Conservation (phyloP, 306 rosid species). For the Arachis hypogaea region DNA sequence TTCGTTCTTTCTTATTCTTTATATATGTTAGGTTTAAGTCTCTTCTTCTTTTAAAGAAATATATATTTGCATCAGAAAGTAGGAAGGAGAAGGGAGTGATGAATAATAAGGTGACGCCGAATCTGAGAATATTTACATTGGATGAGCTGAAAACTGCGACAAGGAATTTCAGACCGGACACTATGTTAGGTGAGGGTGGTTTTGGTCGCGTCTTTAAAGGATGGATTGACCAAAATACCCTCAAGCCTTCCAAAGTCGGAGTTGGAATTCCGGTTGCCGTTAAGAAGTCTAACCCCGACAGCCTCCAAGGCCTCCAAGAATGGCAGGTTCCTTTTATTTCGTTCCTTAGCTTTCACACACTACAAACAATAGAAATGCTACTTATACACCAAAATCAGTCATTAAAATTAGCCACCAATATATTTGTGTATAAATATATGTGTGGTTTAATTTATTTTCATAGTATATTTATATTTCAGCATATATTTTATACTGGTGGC, state of each 20-base stretch:
- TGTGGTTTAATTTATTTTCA: too few species aligned
- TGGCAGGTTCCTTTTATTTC: conserved; percentile 61
- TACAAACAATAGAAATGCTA: background rate
- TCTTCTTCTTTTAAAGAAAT: too few species aligned
- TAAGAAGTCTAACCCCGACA: conserved; percentile 71
- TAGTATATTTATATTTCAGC: too few species aligned
- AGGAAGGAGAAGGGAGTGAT: background rate
- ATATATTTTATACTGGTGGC: too few species aligned
- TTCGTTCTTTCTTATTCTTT: too few species aligned
- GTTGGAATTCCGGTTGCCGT: conserved; percentile 83
- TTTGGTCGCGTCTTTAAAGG: conserved; percentile 93
- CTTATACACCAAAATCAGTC: too few species aligned
- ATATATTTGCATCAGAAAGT: too few species aligned
- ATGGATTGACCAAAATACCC: conserved; percentile 65
- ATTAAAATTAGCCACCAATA: too few species aligned
- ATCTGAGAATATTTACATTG: conserved; percentile 53
- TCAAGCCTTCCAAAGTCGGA: conserved; percentile 68
- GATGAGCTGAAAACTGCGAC: conserved; percentile 80
- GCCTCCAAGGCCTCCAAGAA: conserved; percentile 73
- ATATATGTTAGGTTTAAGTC: too few species aligned
- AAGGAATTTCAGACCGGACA: conserved; percentile 71
- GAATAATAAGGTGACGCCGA: conserved; percentile 23
- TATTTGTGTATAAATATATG: too few species aligned
- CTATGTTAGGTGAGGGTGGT: conserved; percentile 83
- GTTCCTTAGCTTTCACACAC: background rate